Evolutionary conservation across 768 basidiomycete species (phyloP), one percentile per base, ranked within the genome.

Genomic region (Suillus clintonianus): DNA sequence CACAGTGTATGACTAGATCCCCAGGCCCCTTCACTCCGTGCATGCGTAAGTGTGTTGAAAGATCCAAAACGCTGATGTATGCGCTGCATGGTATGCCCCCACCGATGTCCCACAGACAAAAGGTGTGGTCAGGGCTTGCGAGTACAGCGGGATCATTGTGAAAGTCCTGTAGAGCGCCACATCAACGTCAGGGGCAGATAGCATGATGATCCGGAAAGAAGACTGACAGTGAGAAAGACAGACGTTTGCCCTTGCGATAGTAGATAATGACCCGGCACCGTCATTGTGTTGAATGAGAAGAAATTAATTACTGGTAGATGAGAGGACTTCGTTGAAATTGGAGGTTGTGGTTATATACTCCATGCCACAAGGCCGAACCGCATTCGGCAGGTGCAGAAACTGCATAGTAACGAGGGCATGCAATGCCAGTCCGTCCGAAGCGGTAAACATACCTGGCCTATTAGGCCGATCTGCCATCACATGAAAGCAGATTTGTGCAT

Each of bases 21-120:
- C 72, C 74, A 19, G 67, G 17, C 9, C 69, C 74, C 0, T n/a
- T 2, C 30, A 77, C 17, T 14, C 67, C 66, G 14, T 75, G 74
- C 27, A 37, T 5, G 13, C 75, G 69, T 14, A 75, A 41, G 57
- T 75, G 74, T 0, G 65, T 67, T 19, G 74, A 10, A 32, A 75
- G 66, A 1, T 60, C 61, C 2, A 51, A 24, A 5, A 59, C 59
- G 36, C 9, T 63, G 32, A 72, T 22, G 6, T n/a, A 15, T 9
- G 2, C 0, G n/a, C 39, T 19, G 32, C 75, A 75, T 11, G 43
- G 0, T 8, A 0, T 11, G 0, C 55, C 22, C 34, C 13, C 19
- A 5, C 34, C 57, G 11, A 19, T 4, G n/a, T 61, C 7, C 74
- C 74, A 75, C 17, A 41, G 17, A 27, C 56, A 57, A 5, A 57